Evolutionary conservation across 805 yeast species (phyloP).

Genomic region (Metschnikowia aberdeeniae): DNA sequence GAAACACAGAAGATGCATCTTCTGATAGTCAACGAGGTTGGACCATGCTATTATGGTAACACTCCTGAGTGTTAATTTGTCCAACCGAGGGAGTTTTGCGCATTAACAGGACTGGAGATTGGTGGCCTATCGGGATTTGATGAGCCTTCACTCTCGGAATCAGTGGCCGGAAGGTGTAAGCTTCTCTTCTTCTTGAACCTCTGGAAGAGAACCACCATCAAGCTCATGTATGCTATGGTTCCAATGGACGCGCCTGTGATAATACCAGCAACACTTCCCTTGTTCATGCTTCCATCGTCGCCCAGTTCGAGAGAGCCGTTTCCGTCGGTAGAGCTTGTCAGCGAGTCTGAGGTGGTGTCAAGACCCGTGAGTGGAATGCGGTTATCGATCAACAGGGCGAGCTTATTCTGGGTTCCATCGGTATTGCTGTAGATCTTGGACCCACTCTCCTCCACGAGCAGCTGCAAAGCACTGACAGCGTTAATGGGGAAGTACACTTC

Average conservation of each 20-base stretch:
- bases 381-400: constrained; percentile 71
- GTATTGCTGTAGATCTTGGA: constrained; percentile 62
- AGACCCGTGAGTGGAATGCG: constrained; percentile 56
- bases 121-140: constrained; percentile 34
- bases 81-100: constrained; percentile 75
- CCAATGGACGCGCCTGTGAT: constrained; percentile 84
- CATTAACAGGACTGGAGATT: constrained; percentile 66
- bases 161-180: constrained; percentile 38
- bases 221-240: constrained; percentile 57
- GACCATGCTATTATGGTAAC: no score
- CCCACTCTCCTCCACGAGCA: constrained; percentile 43
- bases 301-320: constrained; percentile 36
- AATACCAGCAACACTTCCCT: constrained; percentile 63
- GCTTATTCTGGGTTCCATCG: constrained; percentile 47
- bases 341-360: constrained; percentile 13
- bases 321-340: constrained; percentile 12
- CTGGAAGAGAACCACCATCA: constrained; percentile 54
- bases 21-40: no score
- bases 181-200: constrained; percentile 42
- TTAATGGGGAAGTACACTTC: constrained; percentile 72
- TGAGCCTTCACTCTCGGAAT: constrained; percentile 31
- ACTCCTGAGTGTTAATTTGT: neutral
- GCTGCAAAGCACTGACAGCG: constrained; percentile 47
- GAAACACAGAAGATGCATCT: no score
- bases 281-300: constrained; percentile 16